Evolutionary conservation across 2,329 filamentous ascomycete genomes (phyloP), one percentile per base, ranked within the genome.

Genomic region (Blastomyces parvus): DNA sequence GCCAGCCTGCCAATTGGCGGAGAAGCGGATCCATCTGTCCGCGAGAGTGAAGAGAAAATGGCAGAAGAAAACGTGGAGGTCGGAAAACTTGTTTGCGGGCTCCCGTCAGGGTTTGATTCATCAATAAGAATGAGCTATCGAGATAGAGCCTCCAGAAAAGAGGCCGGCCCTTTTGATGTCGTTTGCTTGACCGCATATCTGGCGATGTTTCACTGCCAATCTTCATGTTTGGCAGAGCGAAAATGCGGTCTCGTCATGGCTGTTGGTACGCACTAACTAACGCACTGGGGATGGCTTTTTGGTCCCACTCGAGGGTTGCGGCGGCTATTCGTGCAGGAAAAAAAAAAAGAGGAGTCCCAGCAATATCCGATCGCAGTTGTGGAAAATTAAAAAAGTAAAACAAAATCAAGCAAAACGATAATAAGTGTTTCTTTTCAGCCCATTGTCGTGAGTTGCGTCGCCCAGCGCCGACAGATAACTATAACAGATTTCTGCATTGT

Each of bases 161-260:
- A 25, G 55, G 33, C 11, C n/a, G n/a, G n/a, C 9, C 33, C n/a
- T 19, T 17, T 44, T 6, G 17, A 7, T 6, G 14, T 44, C 17
- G 19, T 58, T 59, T 25, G 22, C 56, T 27, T 59, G 56, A 59
- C 56, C 56, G 56, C 56, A 59, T 17, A 25, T 59, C n/a, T 38
- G n/a, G 14, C 19, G 17, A 8, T 27, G 56, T 44, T 44, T 36
- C 6, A 44, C 56, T 59, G 38, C n/a, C 9, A 27, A 42, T 40
- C 33, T 19, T 19, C 14, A 22, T 22, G 17, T n/a, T 7, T 40
- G 7, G 36, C 14, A 14, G n/a, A 17, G 36, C 9, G 38, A 27
- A 58, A 25, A 42, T 58, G 55, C 27, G 36, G 55, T 58, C 55
- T 58, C 19, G 36, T 58, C 33, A n/a, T n/a, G 19, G 36, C 17